Evolutionary conservation across 1,139 yeast genomes (phyloP).

Genomic region (Pichia sp.): DNA sequence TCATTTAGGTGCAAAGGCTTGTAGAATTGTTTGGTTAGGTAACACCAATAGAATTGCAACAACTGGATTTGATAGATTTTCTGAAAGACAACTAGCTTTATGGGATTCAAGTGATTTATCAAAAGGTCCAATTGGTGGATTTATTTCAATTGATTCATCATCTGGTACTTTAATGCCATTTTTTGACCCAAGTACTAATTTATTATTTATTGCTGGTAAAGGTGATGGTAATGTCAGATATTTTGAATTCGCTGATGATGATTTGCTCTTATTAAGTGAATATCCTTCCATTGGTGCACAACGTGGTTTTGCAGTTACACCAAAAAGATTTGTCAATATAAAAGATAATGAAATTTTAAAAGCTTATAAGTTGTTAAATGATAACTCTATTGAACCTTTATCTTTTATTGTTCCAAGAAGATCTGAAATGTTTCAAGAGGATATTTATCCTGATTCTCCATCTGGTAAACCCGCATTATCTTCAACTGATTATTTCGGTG

Average conservation of each 20-base stretch:
- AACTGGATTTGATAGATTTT: constrained; percentile 90
- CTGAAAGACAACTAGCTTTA: constrained; percentile 91
- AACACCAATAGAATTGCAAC: constrained; percentile 78
- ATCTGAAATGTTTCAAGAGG: constrained; percentile 86
- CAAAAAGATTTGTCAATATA: constrained; percentile 72
- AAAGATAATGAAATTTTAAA: constrained; percentile 78
- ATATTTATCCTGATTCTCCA: constrained; percentile 88
- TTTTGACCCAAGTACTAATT: constrained; percentile 72
- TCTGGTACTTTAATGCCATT: constrained; percentile 92
- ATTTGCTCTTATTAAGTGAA: constrained; percentile 74
- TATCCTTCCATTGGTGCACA: constrained; percentile 87
- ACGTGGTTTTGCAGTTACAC: constrained; percentile 89
- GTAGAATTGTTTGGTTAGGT: constrained; percentile 87
- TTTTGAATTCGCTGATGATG: constrained; percentile 79
- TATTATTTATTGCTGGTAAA: constrained; percentile 88
- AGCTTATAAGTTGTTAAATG: constrained; percentile 80
- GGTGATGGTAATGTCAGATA: constrained; percentile 98
- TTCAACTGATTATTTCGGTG: constrained; percentile 74
- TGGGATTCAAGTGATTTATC: constrained; percentile 78
- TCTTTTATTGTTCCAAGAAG: constrained; percentile 91
- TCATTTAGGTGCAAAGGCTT: constrained; percentile 87
- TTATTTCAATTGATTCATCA: constrained; percentile 76
- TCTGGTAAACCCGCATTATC: constrained; percentile 70
- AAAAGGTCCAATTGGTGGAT: constrained; percentile 84
- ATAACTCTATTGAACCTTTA: constrained; percentile 76